A percentile compares a stretch with the other conserved stretches of the same genome.
Conservation (phyloP, 306 rosid species). For the Gillenia trifoliata region DNA sequence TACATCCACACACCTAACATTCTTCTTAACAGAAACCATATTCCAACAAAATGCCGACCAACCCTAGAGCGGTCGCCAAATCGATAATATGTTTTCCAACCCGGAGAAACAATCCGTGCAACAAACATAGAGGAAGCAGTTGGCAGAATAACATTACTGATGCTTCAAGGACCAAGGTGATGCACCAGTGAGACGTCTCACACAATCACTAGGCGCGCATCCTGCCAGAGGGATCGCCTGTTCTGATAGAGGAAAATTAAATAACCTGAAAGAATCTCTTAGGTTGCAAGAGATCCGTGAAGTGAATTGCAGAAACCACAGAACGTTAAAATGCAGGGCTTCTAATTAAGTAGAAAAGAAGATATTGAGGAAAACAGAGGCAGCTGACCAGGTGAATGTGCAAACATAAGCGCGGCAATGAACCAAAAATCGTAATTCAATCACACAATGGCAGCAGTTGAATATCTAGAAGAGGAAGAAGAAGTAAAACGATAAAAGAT, state of each 20-base stretch:
- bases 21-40: not conserved
- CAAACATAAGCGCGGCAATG: not conserved
- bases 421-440: not conserved
- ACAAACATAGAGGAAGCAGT: not conserved
- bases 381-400: not conserved
- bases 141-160: not conserved
- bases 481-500: not conserved
- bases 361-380: not conserved
- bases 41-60: not conserved
- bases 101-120: not conserved
- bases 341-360: not conserved
- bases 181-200: not conserved
- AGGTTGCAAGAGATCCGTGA: not conserved
- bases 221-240: not conserved
- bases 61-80: not conserved
- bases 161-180: not conserved
- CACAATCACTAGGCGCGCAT: not conserved
- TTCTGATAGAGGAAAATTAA: not conserved
- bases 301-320: not conserved
- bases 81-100: not conserved
- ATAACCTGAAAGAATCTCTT: not conserved
- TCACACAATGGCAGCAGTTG: not conserved
- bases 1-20: too few species aligned
- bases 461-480: not conserved
- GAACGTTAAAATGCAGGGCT: not conserved